phyloP scores from a whole-genome alignment of 1,139 yeast genomes.

The Eremothecium coryli region DNA sequence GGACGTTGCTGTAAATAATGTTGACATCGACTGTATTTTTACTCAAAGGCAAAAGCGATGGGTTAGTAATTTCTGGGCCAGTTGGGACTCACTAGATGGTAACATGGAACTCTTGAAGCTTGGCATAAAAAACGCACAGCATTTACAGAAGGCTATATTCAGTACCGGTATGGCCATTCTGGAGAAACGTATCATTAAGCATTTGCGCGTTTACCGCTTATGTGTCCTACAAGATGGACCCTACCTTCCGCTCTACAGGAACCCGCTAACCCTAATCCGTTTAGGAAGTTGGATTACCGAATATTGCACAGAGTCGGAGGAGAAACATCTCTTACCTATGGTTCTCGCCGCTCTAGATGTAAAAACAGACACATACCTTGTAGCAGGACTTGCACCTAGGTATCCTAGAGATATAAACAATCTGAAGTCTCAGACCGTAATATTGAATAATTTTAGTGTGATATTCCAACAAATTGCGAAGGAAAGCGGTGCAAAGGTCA shows the following conservation, averaged over 20 bases:
- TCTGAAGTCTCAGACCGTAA: conserved; percentile 34
- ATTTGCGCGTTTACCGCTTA: conserved; percentile 68
- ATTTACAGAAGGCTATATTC: conserved; percentile 75
- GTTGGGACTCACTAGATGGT: conserved; percentile 83
- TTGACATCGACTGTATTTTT: conserved; percentile 36
- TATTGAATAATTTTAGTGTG: conserved; percentile 72
- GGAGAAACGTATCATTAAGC: conserved; percentile 72
- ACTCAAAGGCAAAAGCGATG: conserved; percentile 56
- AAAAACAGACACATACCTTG: conserved; percentile 68
- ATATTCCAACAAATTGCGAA: conserved; percentile 84
- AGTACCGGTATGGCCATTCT: conserved; percentile 81
- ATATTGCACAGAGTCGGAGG: conserved; percentile 74
- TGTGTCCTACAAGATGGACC: conserved; percentile 90
- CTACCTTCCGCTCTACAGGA: conserved; percentile 64
- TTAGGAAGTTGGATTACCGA: conserved; percentile 89
- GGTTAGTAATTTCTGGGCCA: conserved; percentile 86
- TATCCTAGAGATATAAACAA: conserved; percentile 57
- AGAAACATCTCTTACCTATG: conserved; percentile 59
- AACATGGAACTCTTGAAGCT: conserved; percentile 48
- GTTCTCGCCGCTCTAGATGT: conserved; percentile 81
- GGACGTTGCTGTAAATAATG: conserved; percentile 15
- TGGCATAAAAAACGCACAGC: conserved; percentile 75
- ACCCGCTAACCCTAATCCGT: conserved; percentile 76
- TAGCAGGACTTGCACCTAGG: conserved; percentile 82
- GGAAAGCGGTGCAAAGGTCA: conserved; percentile 75